These are phyloP conservation scores for Fusarium brevicatenulatum DNA, from an alignment of 2,329 filamentous ascomycete genomes.

Conservation along the genomic window DNA sequence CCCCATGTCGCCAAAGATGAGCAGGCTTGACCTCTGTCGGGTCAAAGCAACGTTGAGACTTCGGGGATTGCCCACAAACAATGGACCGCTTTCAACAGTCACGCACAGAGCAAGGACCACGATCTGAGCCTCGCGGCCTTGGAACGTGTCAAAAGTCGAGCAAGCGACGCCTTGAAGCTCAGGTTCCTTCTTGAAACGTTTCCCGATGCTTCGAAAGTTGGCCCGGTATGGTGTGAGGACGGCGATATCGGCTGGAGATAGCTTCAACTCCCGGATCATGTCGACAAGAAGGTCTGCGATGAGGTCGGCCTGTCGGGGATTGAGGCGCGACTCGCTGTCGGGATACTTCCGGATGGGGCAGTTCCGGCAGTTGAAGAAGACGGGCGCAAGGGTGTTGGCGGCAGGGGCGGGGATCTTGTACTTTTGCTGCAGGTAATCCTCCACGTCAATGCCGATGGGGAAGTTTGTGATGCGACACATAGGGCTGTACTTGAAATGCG, in stretches of 20 bases:
- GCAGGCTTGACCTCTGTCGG: neutral
- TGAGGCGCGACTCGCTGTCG: neutral
- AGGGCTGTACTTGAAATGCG: neutral
- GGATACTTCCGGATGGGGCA: neutral
- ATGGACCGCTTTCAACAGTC: neutral
- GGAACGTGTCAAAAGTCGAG: neutral
- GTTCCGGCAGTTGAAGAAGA: neutral
- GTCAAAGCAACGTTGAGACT: constrained; percentile 8
- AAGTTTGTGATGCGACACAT: neutral
- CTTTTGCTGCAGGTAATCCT: neutral
- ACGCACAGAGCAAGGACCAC: neutral
- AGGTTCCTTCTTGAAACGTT: neutral
- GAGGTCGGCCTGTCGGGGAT: neutral
- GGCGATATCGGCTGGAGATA: neutral
- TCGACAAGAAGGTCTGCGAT: neutral
- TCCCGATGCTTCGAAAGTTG: neutral
- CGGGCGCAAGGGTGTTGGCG: accelerated
- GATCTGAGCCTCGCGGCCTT: neutral
- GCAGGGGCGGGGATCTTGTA: neutral
- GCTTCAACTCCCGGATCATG: neutral
- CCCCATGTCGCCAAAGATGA: constrained; percentile 3
- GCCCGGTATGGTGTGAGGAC: neutral
- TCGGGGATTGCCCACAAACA: accelerated
- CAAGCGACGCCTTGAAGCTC: accelerated
- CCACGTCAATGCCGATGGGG: neutral